These are phyloP conservation scores for Stephania yunnanensis DNA, from an alignment of 164 flowering plant genomes.

Conservation along the genomic window DNA sequence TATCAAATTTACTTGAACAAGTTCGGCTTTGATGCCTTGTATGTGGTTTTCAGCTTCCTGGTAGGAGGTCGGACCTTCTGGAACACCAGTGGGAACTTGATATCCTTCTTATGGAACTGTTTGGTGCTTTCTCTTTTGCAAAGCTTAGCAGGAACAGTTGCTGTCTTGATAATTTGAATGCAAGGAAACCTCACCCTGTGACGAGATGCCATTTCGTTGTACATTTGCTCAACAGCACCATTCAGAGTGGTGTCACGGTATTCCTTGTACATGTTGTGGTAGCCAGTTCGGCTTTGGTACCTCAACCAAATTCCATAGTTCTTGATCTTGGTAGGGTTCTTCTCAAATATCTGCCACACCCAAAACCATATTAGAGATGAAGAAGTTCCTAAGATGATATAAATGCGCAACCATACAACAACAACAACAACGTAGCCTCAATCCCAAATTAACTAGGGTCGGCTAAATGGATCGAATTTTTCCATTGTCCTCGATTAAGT, in stretches of 20 bases:
- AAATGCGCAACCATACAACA: not conserved
- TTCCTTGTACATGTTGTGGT: conserved; percentile 18
- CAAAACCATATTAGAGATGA: not conserved
- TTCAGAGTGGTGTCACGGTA: conserved; percentile 16
- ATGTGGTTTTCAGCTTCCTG: conserved; percentile 16
- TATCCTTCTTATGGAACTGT: conserved; percentile 16
- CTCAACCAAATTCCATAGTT: conserved; percentile 15
- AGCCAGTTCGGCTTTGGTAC: conserved; percentile 15
- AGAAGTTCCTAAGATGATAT: not conserved
- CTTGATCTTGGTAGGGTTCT: conserved; percentile 16
- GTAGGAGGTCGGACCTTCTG: conserved; percentile 15
- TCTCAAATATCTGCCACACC: conserved; percentile 10
- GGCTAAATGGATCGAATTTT: too few species aligned
- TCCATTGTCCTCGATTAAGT: too few species aligned
- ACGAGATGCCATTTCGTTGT: conserved; percentile 17
- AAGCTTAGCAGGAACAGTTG: conserved; percentile 10
- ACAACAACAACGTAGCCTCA: too few species aligned
- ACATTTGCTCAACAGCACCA: conserved; percentile 9
- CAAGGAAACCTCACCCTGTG: conserved; percentile 18
- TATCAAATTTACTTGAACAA: conserved; percentile 12
- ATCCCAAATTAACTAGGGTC: too few species aligned
- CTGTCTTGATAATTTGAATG: conserved; percentile 17
- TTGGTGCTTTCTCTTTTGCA: conserved; percentile 18
- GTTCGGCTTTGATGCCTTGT: conserved; percentile 18
- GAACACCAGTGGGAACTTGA: conserved; percentile 16